Evolutionary conservation across 1,284 basidiomycete genomes (phyloP).

Genomic region (Leccinum subrobustum): DNA sequence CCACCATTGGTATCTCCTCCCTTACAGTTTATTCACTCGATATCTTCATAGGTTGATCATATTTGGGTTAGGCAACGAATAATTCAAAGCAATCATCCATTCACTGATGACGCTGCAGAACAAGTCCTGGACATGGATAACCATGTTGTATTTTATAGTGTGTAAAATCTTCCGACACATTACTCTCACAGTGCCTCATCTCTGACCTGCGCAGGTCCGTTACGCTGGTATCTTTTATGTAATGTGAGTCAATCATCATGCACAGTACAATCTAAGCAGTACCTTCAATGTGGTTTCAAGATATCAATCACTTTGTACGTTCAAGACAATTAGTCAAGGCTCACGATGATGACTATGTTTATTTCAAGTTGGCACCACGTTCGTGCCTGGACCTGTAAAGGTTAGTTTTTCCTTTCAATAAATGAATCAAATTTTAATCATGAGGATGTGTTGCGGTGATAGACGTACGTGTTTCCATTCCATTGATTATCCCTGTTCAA

Average conservation of each 20-base stretch:
- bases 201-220: not conserved
- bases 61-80: not conserved
- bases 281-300: not conserved
- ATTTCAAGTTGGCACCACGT: not conserved
- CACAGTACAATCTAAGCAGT: not conserved
- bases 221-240: not conserved
- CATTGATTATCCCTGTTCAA: not conserved
- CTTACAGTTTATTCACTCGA: not conserved
- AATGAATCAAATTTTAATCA: not conserved
- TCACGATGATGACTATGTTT: not conserved
- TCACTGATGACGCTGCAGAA: not conserved
- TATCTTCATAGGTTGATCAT: not conserved
- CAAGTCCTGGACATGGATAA: not conserved
- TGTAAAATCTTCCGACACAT: not conserved
- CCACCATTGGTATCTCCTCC: not conserved
- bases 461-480: not conserved
- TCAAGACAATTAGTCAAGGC: not conserved
- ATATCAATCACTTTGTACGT: not conserved
- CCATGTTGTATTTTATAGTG: not conserved
- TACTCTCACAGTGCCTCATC: not conserved
- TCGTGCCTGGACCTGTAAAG: not conserved
- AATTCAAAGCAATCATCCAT: not conserved
- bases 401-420: not conserved
- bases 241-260: not conserved
- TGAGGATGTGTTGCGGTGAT: not conserved